Percentiles rank a stretch among this genome's conserved stretches.
These are phyloP conservation scores for Dryadomyces quercivorus DNA, from an alignment of 2,329 filamentous ascomycete genomes.

Conservation along the genomic window DNA sequence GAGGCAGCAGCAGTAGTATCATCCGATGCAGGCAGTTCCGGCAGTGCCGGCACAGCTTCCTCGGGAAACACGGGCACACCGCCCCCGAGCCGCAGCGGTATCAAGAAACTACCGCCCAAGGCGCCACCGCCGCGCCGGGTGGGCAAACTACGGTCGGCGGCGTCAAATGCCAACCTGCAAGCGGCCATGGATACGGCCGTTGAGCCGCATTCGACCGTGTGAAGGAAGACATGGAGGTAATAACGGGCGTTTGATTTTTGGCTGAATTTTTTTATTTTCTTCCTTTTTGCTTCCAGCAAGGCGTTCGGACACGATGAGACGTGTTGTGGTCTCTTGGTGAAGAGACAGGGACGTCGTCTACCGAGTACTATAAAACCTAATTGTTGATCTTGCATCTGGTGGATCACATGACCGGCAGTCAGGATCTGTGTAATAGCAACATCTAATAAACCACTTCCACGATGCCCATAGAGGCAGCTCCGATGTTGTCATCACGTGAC, in stretches of 20 bases:
- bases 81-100: not conserved
- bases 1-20: constrained; percentile 1
- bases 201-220: not conserved
- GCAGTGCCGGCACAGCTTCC: not conserved
- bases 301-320: not conserved
- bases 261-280: not conserved
- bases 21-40: constrained; percentile 3
- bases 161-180: constrained; percentile 11
- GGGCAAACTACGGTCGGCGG: constrained; percentile 9
- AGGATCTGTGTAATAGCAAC: too few species aligned
- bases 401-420: too few species aligned
- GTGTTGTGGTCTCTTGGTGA: not conserved
- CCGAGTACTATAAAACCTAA: too few species aligned
- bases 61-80: not conserved
- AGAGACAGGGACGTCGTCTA: too few species aligned
- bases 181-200: not conserved
- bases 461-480: too few species aligned
- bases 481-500: too few species aligned
- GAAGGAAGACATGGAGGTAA: not conserved
- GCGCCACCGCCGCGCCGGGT: constrained; percentile 13
- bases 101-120: constrained; percentile 14
- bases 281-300: not conserved
- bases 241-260: not conserved
- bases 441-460: too few species aligned
- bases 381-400: too few species aligned